Evolutionary conservation across 257 asterid genomes (phyloP), one percentile per base, ranked within the genome.

Genomic region (Solanum virginianum): DNA sequence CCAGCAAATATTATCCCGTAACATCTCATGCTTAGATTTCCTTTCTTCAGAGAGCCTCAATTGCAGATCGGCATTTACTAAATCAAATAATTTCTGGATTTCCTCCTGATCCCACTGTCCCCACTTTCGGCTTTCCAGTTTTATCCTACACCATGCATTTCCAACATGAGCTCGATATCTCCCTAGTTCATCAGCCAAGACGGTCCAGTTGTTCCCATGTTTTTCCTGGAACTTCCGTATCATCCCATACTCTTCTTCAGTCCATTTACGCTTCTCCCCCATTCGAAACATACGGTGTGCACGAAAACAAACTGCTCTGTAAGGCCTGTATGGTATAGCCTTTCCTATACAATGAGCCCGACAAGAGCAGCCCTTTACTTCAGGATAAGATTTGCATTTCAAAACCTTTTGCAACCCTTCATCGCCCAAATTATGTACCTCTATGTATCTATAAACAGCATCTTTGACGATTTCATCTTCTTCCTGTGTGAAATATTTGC

Each of bases 1-100:
- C 85, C 85, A 82, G 15, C 79, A 10, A 45, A 82, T 82, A 63
- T 82, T 82, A 69, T 62, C 79, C 11, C 85, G 80, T 69, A 82
- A 26, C 85, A 82, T 82, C 22, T 80, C 85, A 62, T 45, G 62
- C 45, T 2, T 63, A 53, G 85, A 82, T 63, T 62, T 82, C 85
- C 51, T 82, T 72, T 63, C 85, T 6, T 82, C 62, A 63, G 3
- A 82, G 8, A 82, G 45, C 79, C 5, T 82, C 43, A 45, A 16
- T 63, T 22, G 85, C 79, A 82, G 62, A 63, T 82, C 62, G 1
- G 16, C 26, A 24, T 82, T 82, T 8, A 82, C 80, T 10, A 82
- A 24, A 63, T 82, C 79, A 82, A 47, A 82, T 11, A 82, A 45
- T 47, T 57, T 63, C 45, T 82, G 85, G 75, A 15, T 17, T 15